Base-by-base conservation (phyloP, 331 rosid species). In the Rhamnella rubrinervis region DNA sequence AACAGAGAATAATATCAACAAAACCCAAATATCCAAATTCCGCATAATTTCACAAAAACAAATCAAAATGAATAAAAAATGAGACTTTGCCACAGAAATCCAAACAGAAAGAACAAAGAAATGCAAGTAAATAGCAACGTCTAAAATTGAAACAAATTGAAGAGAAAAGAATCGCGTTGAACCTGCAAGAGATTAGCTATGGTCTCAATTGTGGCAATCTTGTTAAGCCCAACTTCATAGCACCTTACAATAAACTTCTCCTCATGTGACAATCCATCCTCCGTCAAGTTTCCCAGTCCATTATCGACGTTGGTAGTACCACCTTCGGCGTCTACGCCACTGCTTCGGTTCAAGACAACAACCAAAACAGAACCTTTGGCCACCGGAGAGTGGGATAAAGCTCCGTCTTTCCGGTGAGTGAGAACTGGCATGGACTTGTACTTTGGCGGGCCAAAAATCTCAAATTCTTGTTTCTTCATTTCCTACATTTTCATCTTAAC, bases 201-300 rank as follows among this genome's bases (percentile, higher is more conserved):
- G n/a, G n/a, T n/a, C n/a, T n/a, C n/a, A n/a, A n/a, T n/a, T n/a
- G n/a, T n/a, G n/a, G n/a, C n/a, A n/a, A n/a, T n/a, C n/a, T n/a
- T n/a, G n/a, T n/a, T n/a, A n/a, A n/a, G n/a, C n/a, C n/a, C n/a
- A n/a, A n/a, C n/a, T n/a, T n/a, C n/a, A n/a, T n/a, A n/a, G n/a
- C n/a, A n/a, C n/a, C n/a, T n/a, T n/a, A n/a, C n/a, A n/a, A n/a
- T n/a, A n/a, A n/a, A 23, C 23, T 23, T 23, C 23, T 23, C 23
- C 23, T 23, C 1, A 23, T 23, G 1, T 1, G 0, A 23, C 23
- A 23, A 23, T 23, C 23, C 23, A 23, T 23, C 1, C 23, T 23
- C 23, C 23, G 23, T 95, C 71, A 93, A 40, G 20, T 77, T 83
- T 25, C 85, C 80, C 23, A 78, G 37, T 1, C 73, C 89, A 55